Evolutionary conservation across 306 rosid genomes (phyloP), one percentile per base, ranked within the genome.

Genomic region (Fagus crenata): DNA sequence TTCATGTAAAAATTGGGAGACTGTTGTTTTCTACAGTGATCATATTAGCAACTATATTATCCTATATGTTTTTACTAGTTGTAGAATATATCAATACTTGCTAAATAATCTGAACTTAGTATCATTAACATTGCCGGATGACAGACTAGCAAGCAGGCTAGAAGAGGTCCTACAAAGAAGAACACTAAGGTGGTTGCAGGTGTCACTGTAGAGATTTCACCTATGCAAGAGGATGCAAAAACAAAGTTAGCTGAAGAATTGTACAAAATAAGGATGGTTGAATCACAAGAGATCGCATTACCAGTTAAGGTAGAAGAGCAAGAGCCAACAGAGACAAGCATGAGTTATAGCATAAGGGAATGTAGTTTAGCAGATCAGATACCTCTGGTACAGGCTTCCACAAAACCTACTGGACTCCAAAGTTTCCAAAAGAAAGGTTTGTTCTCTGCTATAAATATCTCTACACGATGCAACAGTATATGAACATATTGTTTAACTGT

Each of bases 191-290:
- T 28, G 68, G 79, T 80, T 53, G 75, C 81, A 74, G 68, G 71
- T 74, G 84, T 81, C 67, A 42, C 84, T 33, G 53, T 8, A 67
- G 89, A 75, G 77, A 78, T 51, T 78, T 76, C 82, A 17, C 78
- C 88, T 6, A 71, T 76, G 54, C 91, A 92, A 73, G 89, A 81
- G 17, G 90, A 91, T 56, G 89, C 72, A 74, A 87, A 86, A 78
- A 59, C 84, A 77, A 84, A 85, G 85, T 83, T 92, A 75, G 91
- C 89, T 2, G 93, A 88, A 77, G 96, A 88, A 77, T 65, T 89
- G 37, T 90, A 96, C 71, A 87, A 84, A 85, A 88, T 87, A 80
- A 84, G 85, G 88, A 83, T 86, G 86, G 93, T 78, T 22, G 96
- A 89, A 80, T 81, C 89, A 37, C 71, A 74, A 69, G 86, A 83